Conservation (phyloP, 106 monocot genomes). For the Phalaenopsis equestris region DNA sequence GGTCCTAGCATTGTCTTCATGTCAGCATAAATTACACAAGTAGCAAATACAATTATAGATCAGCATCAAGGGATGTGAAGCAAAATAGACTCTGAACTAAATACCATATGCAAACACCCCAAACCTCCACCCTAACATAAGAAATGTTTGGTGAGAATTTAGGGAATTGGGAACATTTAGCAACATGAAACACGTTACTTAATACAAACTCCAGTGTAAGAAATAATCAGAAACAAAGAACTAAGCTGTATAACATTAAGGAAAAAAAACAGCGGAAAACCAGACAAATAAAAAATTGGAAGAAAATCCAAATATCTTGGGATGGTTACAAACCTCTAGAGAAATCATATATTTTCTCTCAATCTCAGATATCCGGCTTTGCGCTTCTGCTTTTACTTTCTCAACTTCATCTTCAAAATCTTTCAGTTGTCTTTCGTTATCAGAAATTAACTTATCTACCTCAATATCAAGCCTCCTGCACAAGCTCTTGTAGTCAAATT, state of each 20-base stretch:
- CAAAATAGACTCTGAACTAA: not conserved
- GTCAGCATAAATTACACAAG: not conserved
- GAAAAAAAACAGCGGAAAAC: not conserved
- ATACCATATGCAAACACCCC: not conserved
- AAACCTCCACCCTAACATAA: not conserved
- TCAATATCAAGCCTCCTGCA: slow-evolving; percentile 93
- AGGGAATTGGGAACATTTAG: not conserved
- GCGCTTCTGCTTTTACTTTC: slow-evolving; percentile 73
- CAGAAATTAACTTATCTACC: slow-evolving; percentile 80
- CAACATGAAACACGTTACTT: not conserved
- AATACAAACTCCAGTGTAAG: not conserved
- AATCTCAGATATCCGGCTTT: slow-evolving; percentile 49
- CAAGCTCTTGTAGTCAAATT: slow-evolving; percentile 98
- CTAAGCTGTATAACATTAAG: not conserved
- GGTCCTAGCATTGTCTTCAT: not conserved
- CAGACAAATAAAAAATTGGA: not conserved
- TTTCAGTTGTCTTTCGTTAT: slow-evolving; percentile 91
- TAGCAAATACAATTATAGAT: not conserved
- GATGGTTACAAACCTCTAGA: slow-evolving; percentile 45
- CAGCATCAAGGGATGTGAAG: not conserved
- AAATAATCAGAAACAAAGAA: not conserved
- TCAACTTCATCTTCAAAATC: slow-evolving; percentile 77
- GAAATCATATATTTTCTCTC: slow-evolving; percentile 53
- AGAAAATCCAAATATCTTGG: not conserved
- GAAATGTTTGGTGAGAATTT: not conserved